Conservation (phyloP, 345 rosid species). For the Murraya koenigii region DNA sequence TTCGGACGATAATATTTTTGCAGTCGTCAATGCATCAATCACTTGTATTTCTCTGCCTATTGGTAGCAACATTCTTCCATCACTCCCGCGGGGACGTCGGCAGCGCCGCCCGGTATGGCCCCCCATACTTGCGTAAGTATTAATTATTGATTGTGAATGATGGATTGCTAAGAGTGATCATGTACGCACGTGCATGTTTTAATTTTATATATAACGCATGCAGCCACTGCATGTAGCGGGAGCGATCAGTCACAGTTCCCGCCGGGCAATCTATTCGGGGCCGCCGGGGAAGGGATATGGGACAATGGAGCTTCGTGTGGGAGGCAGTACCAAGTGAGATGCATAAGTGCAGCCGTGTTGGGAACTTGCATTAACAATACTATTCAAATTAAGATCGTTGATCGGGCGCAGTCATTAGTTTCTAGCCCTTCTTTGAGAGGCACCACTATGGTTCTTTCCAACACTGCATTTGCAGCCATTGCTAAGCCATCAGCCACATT, state of each 20-base stretch:
- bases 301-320: constrained; percentile 67
- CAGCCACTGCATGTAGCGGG: constrained; percentile 64
- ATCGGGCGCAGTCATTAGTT: constrained; percentile 32
- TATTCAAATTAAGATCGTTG: constrained; percentile 44
- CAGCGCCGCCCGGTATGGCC: constrained; percentile 33
- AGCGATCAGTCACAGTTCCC: constrained; percentile 41
- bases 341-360: constrained; percentile 40
- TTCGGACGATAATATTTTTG: not conserved
- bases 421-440: constrained; percentile 34
- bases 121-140: constrained; percentile 52
- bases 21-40: not conserved
- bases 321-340: constrained; percentile 47
- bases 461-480: constrained; percentile 36
- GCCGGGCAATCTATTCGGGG: constrained; percentile 45
- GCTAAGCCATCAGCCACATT: constrained; percentile 21
- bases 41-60: not conserved
- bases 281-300: constrained; percentile 65
- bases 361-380: constrained; percentile 31
- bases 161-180: no score
- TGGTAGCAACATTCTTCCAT: not conserved
- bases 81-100: constrained; percentile 38
- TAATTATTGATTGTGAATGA: no score
- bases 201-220: not conserved
- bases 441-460: constrained; percentile 44
- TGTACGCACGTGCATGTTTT: no score